Base-by-base conservation (phyloP, 2,329 filamentous ascomycete genomes). In the Xylariaceae sp. region DNA sequence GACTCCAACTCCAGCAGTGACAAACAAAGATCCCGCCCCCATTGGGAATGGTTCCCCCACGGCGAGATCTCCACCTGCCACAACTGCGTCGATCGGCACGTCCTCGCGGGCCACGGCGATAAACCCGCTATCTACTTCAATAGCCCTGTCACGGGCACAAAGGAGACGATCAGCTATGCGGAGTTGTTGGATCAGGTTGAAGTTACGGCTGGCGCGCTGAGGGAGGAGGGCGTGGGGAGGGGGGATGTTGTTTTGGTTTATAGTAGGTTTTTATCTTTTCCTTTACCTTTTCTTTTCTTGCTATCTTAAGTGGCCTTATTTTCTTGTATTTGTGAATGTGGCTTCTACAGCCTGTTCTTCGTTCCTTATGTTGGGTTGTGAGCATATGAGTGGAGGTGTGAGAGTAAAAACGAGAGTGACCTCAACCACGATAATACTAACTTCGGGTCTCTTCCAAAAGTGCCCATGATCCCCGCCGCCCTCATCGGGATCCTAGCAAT, bases 401-500 rank as follows among this genome's bases (percentile, higher is more conserved):
- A 32, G 2, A 34, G 22, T 16, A 29, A 17, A n/a, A 42, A 27
- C 37, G 22, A 48, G 55, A 20, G 50, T 52, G 27, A 42, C 46
- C 8, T 19, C 7, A 35, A 88, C n/a, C n/a, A n/a, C n/a, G n/a
- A n/a, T n/a, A n/a, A n/a, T n/a, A n/a, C n/a, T n/a, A n/a, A n/a
- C n/a, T n/a, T n/a, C n/a, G n/a, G n/a, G n/a, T n/a, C n/a, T n/a
- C n/a, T n/a, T n/a, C 12, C 16, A 4, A 32, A 32, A 32, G 85
- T 96, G 91, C 91, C 91, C 44, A 96, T 96, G 91, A 88, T 96
- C 35, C 91, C 92, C 1, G 84, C 88, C 0, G 87, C 90, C 2
- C 65, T 95, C n/a, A 82, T 94, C 50, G 91, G 86, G 8, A 89
- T 93, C 53, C 79, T 96, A 4, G 90, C 92, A 20, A 80, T 86